These are phyloP conservation scores for Dillenia suffruticosa DNA, from an alignment of 164 flowering plant species.

Conservation along the genomic window DNA sequence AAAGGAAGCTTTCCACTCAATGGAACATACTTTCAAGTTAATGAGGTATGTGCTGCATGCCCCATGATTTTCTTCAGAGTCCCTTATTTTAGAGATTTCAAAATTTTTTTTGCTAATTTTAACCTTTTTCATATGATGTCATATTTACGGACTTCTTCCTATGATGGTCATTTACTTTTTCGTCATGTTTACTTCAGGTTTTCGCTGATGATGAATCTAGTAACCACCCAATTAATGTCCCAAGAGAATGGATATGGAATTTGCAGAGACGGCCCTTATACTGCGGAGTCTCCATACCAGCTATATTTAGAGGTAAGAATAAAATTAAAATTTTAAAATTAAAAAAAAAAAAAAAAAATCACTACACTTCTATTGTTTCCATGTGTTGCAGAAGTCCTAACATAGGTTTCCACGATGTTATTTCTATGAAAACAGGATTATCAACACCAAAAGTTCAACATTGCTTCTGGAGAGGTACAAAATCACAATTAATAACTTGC, in stretches of 20 bases:
- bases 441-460: constrained; percentile 31
- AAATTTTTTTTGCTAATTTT: too few relatives aligned
- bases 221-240: constrained; percentile 24
- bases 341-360: too few relatives aligned
- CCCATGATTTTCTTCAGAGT: too few relatives aligned
- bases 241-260: constrained; percentile 19
- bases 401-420: constrained; percentile 3
- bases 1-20: constrained; percentile 33
- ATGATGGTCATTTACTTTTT: too few relatives aligned
- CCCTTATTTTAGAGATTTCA: too few relatives aligned
- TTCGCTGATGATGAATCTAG: constrained; percentile 47
- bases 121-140: too few relatives aligned
- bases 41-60: constrained; percentile 26
- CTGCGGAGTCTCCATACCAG: constrained; percentile 26
- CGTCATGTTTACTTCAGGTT: constrained; percentile 17
- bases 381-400: too few relatives aligned
- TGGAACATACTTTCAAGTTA: constrained; percentile 50
- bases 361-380: too few relatives aligned
- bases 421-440: constrained; percentile 24
- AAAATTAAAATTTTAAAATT: background rate
- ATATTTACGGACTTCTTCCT: too few relatives aligned
- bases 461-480: constrained; percentile 65
- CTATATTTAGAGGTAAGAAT: constrained; percentile 33
- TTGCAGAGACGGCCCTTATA: constrained; percentile 22
- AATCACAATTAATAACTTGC: background rate